Conservation (phyloP, 2,329 filamentous ascomycete species). For the Onygena corvina region DNA sequence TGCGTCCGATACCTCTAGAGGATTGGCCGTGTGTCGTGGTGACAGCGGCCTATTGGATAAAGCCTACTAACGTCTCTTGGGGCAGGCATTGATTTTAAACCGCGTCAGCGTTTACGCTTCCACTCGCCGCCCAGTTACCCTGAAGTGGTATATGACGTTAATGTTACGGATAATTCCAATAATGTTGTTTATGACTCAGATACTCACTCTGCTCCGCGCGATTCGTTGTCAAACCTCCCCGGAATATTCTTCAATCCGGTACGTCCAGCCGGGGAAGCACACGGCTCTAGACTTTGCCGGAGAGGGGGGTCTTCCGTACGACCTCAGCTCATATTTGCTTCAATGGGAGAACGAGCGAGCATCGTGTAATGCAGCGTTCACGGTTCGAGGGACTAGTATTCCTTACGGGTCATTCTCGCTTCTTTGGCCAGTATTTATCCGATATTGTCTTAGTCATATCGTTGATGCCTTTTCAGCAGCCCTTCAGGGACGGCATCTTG, state of each 20-base stretch:
- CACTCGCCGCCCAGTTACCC: slow-evolving; percentile 63
- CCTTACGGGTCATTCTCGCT: slow-evolving; percentile 66
- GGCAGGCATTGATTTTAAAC: slow-evolving; percentile 68
- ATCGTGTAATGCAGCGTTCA: slow-evolving; percentile 63
- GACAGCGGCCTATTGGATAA: neutral
- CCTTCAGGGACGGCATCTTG: slow-evolving; percentile 65
- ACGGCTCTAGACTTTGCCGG: slow-evolving; percentile 59
- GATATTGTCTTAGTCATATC: slow-evolving; percentile 62
- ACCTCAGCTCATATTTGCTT: slow-evolving; percentile 57
- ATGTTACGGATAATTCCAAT: slow-evolving; percentile 60
- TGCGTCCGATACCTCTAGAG: slow-evolving; percentile 17
- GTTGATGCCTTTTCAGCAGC: slow-evolving; percentile 80
- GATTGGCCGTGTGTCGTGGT: neutral
- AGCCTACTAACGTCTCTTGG: slow-evolving; percentile 9
- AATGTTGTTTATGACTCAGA: slow-evolving; percentile 55
- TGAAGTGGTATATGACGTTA: slow-evolving; percentile 61
- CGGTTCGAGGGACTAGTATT: slow-evolving; percentile 50
- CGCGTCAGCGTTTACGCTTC: slow-evolving; percentile 89
- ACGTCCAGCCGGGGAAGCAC: slow-evolving; percentile 53
- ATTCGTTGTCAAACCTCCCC: slow-evolving; percentile 85
- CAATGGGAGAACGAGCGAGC: slow-evolving; percentile 61
- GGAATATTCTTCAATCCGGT: slow-evolving; percentile 56
- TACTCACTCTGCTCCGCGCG: slow-evolving; percentile 60
- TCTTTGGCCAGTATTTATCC: slow-evolving; percentile 41
- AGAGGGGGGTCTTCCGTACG: slow-evolving; percentile 58